A percentile compares a stretch with the other conserved stretches of the same genome.
Evolutionary conservation across 192 early-diverging fungal species (phyloP).

Genomic region (Entomortierella parvispora): DNA sequence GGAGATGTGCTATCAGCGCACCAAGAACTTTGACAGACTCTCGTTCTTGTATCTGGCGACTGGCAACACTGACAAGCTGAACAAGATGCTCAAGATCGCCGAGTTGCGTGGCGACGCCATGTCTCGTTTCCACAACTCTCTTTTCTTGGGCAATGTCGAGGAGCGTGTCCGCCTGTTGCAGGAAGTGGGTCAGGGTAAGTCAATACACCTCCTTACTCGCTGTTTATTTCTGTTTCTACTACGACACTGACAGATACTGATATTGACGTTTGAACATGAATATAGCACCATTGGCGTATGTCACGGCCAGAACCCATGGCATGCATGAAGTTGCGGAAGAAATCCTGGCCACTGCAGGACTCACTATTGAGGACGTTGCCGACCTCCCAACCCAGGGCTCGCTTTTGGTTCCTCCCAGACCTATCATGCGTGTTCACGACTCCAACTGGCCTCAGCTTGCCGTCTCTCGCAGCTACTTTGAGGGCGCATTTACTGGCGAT

Average conservation of each 20-base stretch:
- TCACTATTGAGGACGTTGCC: conserved; percentile 70
- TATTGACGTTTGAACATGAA: no score
- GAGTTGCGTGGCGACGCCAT: conserved; percentile 84
- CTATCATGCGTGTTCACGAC: conserved; percentile 78
- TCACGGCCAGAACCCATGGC: conserved; percentile 92
- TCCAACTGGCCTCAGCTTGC: conserved; percentile 94
- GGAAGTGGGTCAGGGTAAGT: conserved; percentile 87
- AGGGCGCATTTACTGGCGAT: conserved; percentile 71
- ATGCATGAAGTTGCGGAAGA: conserved; percentile 84
- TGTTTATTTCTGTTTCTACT: no score
- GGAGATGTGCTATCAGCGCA: conserved; percentile 91
- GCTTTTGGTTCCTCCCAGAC: conserved; percentile 75
- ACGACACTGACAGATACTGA: no score
- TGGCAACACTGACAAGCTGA: conserved; percentile 91
- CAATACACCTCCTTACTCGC: background rate
- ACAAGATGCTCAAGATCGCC: conserved; percentile 95
- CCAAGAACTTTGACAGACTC: conserved; percentile 91
- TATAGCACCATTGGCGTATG: conserved; percentile 87
- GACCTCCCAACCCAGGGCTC: conserved; percentile 52
- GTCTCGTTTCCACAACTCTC: conserved; percentile 93
- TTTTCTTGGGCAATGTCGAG: conserved; percentile 92
- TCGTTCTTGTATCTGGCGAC: conserved; percentile 96
- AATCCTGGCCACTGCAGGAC: conserved; percentile 80
- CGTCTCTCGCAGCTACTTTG: conserved; percentile 88
- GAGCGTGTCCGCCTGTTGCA: conserved; percentile 87